Percentiles rank a stretch among this genome's conserved stretches.
phyloP scores from a whole-genome alignment of 345 rosid genomes.

The Camelina hispida region DNA sequence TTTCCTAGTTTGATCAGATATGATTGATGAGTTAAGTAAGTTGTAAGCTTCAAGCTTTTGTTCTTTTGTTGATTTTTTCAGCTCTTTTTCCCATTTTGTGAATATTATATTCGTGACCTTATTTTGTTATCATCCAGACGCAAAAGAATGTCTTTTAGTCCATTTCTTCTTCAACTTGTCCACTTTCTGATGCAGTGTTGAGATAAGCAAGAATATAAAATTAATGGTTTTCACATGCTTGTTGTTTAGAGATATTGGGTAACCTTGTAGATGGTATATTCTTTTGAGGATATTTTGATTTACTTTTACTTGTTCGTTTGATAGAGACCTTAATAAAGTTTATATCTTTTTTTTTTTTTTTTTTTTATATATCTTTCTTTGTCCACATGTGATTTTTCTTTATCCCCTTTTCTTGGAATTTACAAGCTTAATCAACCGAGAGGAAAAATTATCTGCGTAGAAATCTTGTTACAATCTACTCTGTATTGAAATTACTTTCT shows the following conservation, averaged over 20 bases:
- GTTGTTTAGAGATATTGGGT: slow-evolving; percentile 41
- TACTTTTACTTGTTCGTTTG: slow-evolving; percentile 29
- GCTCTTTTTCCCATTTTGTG: slow-evolving; percentile 27
- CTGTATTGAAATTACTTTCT: slow-evolving; percentile 3
- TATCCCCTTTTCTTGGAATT: slow-evolving; percentile 47
- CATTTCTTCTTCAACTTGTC: slow-evolving; percentile 33
- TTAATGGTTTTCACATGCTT: slow-evolving; percentile 28
- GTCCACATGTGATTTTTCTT: slow-evolving; percentile 31
- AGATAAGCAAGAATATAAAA: slow-evolving; percentile 32
- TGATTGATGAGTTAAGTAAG: slow-evolving; percentile 32
- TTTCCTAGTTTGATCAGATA: slow-evolving; percentile 29
- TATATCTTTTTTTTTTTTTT: neutral
- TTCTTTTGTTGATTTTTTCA: slow-evolving; percentile 31
- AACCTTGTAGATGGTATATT: slow-evolving; percentile 40
- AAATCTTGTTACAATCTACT: slow-evolving; percentile 30
- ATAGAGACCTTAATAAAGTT: slow-evolving; percentile 34
- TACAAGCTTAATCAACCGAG: slow-evolving; percentile 43
- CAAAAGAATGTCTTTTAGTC: slow-evolving; percentile 12
- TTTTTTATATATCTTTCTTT: slow-evolving; percentile 21
- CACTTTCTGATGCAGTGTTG: slow-evolving; percentile 36
- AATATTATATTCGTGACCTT: slow-evolving; percentile 19
- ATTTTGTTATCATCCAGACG: slow-evolving; percentile 30
- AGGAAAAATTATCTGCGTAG: slow-evolving; percentile 4
- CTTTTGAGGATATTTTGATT: slow-evolving; percentile 40
- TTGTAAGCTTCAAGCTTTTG: slow-evolving; percentile 35